A percentile compares a stretch with the other conserved stretches of the same genome.
These are phyloP conservation scores for Candida neerlandica DNA, from an alignment of 1,139 yeast genomes.

Conservation along the genomic window DNA sequence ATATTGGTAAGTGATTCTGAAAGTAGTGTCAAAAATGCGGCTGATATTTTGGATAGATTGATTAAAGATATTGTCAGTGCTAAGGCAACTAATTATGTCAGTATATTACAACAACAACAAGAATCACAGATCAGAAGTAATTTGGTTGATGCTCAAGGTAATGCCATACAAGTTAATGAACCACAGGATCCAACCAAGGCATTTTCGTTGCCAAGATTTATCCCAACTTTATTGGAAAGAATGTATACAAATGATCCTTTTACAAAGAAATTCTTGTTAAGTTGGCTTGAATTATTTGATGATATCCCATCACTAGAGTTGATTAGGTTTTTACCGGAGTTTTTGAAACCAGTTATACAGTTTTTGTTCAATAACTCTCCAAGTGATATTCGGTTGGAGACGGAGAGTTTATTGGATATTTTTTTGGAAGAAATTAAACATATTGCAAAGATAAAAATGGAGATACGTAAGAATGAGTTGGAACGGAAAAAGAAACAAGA, in stretches of 20 bases:
- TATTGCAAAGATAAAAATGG: conserved; percentile 66
- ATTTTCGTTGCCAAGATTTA: conserved; percentile 83
- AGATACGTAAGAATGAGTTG: conserved; percentile 39
- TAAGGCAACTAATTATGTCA: conserved; percentile 86
- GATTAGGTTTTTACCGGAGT: conserved; percentile 84
- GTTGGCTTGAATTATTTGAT: conserved; percentile 90
- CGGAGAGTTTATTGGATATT: conserved; percentile 73
- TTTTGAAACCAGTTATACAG: conserved; percentile 80
- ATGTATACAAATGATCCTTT: conserved; percentile 92
- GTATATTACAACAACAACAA: conserved; percentile 66
- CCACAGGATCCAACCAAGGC: conserved; percentile 70
- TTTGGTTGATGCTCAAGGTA: conserved; percentile 51
- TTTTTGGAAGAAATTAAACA: conserved; percentile 80
- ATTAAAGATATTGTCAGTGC: conserved; percentile 96
- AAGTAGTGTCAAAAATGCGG: conserved; percentile 91
- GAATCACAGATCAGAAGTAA: conserved; percentile 46
- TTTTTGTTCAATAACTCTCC: conserved; percentile 80
- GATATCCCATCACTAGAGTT: conserved; percentile 92
- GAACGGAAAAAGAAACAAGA: conserved; percentile 17
- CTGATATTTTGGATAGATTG: conserved; percentile 86
- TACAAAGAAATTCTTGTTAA: conserved; percentile 85
- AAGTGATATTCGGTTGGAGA: conserved; percentile 84
- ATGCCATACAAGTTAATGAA: conserved; percentile 62
- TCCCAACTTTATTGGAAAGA: conserved; percentile 86
- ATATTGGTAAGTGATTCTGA: conserved; percentile 91